These are phyloP conservation scores for Ampelomyces quisqualis DNA, from an alignment of 2,329 filamentous ascomycete species.

Conservation along the genomic window DNA sequence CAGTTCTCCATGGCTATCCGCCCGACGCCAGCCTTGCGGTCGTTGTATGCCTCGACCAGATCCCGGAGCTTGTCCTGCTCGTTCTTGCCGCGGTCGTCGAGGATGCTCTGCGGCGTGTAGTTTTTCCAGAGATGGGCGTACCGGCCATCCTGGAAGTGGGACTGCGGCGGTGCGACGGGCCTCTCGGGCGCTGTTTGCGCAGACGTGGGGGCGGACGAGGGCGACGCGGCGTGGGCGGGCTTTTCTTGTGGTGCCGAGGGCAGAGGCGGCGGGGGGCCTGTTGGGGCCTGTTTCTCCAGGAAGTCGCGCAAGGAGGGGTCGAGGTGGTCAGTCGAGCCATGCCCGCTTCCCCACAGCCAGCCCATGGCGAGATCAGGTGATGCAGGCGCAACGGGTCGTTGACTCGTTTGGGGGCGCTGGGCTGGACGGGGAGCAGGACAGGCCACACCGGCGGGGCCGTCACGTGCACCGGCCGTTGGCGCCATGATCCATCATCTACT, in stretches of 20 bases:
- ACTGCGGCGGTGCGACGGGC: constrained; percentile 52
- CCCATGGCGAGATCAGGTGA: too few relatives aligned
- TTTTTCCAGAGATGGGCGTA: constrained; percentile 91
- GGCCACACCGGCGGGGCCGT: constrained; percentile 16
- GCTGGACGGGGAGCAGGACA: too few relatives aligned
- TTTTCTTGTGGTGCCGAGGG: constrained; percentile 33
- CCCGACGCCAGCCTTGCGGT: constrained; percentile 74
- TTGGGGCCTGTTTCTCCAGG: constrained; percentile 76
- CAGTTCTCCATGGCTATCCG: constrained; percentile 90
- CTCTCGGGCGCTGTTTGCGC: constrained; percentile 21
- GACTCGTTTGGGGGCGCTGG: too few relatives aligned
- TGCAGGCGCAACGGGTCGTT: too few relatives aligned
- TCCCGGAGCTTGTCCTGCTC: constrained; percentile 79
- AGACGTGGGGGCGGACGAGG: constrained; percentile 8
- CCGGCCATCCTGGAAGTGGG: constrained; percentile 67
- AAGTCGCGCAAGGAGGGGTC: constrained; percentile 83
- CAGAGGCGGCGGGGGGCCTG: constrained; percentile 58
- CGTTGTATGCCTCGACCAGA: constrained; percentile 81
- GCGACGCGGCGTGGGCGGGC: constrained; percentile 17
- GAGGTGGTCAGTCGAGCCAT: constrained; percentile 62
- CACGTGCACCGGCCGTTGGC: constrained; percentile 12
- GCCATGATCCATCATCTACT: too few relatives aligned
- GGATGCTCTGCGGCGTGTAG: constrained; percentile 71
- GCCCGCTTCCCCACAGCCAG: constrained; percentile 60
- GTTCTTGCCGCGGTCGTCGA: constrained; percentile 68